Base-by-base conservation (phyloP, 306 rosid genomes). In the Aeschynomene evenia region DNA sequence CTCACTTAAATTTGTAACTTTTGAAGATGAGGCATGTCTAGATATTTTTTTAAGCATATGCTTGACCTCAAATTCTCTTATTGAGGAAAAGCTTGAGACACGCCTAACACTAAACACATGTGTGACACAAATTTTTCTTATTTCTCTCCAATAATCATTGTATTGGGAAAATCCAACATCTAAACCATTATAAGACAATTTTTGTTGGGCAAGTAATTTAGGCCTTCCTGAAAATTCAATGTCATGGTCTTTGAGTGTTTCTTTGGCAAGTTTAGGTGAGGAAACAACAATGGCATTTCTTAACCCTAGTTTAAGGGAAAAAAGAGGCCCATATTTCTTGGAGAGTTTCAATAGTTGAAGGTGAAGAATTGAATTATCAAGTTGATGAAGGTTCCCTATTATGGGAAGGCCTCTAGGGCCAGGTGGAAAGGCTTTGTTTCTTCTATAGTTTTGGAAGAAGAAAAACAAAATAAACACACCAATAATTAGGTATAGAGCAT, bases 361-460 rank as follows among this genome's bases (percentile, higher is more conserved):
- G 12, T 49, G 7, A 18, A 67, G 70, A 18, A 16, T 2, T 8
- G 74, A 18, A 9, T 40, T 36, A 19, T 75, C 37, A 1, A 75
- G 36, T 37, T 67, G 80, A 55, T 57, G 45, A 10, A 75, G 73
- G 34, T 75, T 67, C 6, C 80, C 80, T 16, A 75, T 49, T 18
- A 75, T 34, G 26, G 80, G 80, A 24, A 76, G 70, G 15, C 80
- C 75, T 76, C 20, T 68, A 16, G 80, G 80, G 0, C 80, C 75
- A 24, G 70, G 80, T 49, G 74, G 74, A 34, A 34, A 36, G 21
- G 7, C n/a, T n/a, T n/a, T n/a, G n/a, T 28, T 28, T 4, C 3
- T 28, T 1, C 6, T 28, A 6, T 28, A 6, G 0, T 28, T 28
- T 28, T 28, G 31, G 31, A 28, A 28, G 31, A 28, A 28, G 6